Base-by-base conservation (phyloP, 2,329 filamentous ascomycete genomes). In the Talaromyces sp. region DNA sequence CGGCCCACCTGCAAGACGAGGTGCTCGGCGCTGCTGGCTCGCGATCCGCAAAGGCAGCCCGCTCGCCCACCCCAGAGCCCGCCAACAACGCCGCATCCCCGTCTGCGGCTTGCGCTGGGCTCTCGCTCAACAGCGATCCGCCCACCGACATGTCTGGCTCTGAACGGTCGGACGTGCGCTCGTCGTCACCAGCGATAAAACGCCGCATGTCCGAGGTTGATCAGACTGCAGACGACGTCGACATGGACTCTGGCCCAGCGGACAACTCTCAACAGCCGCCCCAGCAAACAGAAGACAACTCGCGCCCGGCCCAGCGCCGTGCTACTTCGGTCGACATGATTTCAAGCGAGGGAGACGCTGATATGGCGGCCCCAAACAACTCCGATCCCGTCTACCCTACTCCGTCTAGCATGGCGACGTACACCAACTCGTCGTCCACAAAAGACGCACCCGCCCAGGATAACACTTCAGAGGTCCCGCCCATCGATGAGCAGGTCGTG, bases 401-500 rank as follows among this genome's bases (percentile, higher is more conserved):
- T 2, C 72, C 73, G 3, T 78, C 76, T 22, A 77, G 70, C 63
- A 73, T 71, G 65, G 75, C 75, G 10, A 74, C 75, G 56, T 72
- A 70, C 58, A 73, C 70, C 13, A 67, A 71, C 8, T 62, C 71
- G 28, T 68, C 70, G 1, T 67, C 69, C 7, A 69, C 73, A 15
- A 69, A 65, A 4, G 66, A 70, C n/a, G 65, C 65, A n/a, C 65
- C 47, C 15, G 64, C 70, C 30, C 61, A 68, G 9, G 67, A 68
- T 30, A 63, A 66, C 9, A 62, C 67, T 2, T 63, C 63, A 11
- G 55, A 30, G 9, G 68, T 68, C 33, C 82, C 80, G 13, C 75
- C 81, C 3, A 79, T 87, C 64, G 88, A 91, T 66, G 82, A 86
- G 55, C 93, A 97, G 74, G 87, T 96, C 62, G 84, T 83, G 61